Conservation (phyloP, 2,329 filamentous ascomycete species). For the Calonectria multiphialidica region DNA sequence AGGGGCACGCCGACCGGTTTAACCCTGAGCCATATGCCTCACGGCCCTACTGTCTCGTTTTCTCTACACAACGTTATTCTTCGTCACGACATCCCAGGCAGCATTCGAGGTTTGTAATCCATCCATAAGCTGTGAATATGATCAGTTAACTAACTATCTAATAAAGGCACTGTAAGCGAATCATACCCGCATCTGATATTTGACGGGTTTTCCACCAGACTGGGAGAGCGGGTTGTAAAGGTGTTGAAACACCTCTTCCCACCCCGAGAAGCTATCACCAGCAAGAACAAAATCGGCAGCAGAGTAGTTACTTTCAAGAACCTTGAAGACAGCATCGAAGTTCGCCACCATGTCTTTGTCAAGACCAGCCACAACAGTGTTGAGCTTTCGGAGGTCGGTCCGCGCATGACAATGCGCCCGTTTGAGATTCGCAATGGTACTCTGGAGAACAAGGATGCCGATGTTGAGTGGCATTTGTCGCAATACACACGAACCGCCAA, state of each 20-base stretch:
- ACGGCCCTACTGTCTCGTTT: conserved; percentile 85
- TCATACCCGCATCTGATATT: conserved; percentile 96
- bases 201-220: conserved; percentile 86
- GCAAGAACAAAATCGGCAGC: conserved; percentile 82
- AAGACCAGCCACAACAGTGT: conserved; percentile 91
- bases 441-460: conserved; percentile 92
- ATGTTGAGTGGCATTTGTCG: conserved; percentile 95
- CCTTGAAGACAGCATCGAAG: conserved; percentile 92
- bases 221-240: conserved; percentile 87
- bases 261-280: conserved; percentile 81
- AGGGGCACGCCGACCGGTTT: conserved; percentile 92
- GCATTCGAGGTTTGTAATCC: no score
- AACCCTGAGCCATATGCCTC: conserved; percentile 87
- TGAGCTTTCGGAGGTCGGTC: conserved; percentile 89
- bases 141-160: no score
- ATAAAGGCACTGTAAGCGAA: conserved; percentile 91
- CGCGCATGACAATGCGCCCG: conserved; percentile 95
- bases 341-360: conserved; percentile 87
- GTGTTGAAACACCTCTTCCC: conserved; percentile 96
- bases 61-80: conserved; percentile 93
- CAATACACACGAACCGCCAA: conserved; percentile 93
- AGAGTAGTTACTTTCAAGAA: conserved; percentile 95
- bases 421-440: conserved; percentile 95
- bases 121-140: no score
- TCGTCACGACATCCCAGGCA: conserved; percentile 91